Evolutionary conservation across 352 stramenopile genomes (phyloP).

Genomic region (Phytopythium cucurbitacearum): DNA sequence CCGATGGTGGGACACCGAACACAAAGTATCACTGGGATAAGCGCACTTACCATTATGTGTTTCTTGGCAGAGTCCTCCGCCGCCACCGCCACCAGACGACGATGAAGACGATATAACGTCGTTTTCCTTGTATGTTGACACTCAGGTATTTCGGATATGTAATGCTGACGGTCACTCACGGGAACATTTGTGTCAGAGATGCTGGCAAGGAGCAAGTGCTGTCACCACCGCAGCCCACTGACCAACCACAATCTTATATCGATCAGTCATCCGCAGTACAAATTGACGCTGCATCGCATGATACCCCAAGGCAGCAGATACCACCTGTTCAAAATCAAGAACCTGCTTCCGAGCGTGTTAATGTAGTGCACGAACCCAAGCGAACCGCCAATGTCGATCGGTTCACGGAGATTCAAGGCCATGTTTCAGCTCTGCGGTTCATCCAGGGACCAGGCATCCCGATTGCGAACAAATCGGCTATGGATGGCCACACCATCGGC

Average conservation of each 20-base stretch:
- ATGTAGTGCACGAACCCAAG: not conserved
- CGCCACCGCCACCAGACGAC: slow-evolving; percentile 48
- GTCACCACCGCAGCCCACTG: not conserved
- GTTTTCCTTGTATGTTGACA: too few species aligned
- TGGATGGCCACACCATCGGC: too few species aligned
- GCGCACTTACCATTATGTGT: slow-evolving; percentile 3
- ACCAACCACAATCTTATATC: too few species aligned
- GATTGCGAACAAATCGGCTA: slow-evolving; percentile 6
- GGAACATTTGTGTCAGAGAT: too few species aligned
- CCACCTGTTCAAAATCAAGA: too few species aligned
- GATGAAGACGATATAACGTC: slow-evolving; percentile 21
- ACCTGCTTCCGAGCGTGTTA: not conserved
- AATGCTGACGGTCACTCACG: not conserved
- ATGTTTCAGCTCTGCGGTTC: slow-evolving; percentile 26
- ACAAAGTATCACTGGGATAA: not conserved
- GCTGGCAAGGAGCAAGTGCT: too few species aligned
- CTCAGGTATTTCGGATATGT: not conserved
- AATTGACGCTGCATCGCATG: too few species aligned
- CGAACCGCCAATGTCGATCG: slow-evolving; percentile 6
- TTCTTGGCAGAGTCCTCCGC: slow-evolving; percentile 33
- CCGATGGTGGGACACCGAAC: not conserved
- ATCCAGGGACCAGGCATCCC: slow-evolving; percentile 16
- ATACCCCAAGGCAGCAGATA: too few species aligned
- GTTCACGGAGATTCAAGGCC: slow-evolving; percentile 34
- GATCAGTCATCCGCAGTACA: too few species aligned